A percentile compares a stretch with the other conserved stretches of the same genome.
Conservation (phyloP, 345 rosid genomes). For the Populus euphratica region DNA sequence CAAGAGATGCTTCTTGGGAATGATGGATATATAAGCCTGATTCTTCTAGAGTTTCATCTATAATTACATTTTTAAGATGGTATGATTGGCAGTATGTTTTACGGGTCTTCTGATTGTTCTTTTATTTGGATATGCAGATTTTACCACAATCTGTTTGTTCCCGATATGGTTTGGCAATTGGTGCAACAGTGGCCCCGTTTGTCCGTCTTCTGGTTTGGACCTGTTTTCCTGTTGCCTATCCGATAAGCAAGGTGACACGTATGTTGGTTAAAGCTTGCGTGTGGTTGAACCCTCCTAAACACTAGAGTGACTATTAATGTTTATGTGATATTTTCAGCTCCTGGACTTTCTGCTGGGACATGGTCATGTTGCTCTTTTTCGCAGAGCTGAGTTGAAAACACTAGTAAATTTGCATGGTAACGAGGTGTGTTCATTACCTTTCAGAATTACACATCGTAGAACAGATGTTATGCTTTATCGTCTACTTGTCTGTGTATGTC, state of each 20-base stretch:
- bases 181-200: constrained; percentile 78
- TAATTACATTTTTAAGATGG: not conserved
- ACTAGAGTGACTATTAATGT: not conserved
- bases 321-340: constrained; percentile 44
- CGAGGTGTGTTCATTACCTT: constrained; percentile 51
- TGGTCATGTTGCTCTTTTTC: constrained; percentile 82
- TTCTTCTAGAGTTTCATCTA: not conserved
- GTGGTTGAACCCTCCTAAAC: not conserved
- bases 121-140: constrained; percentile 48
- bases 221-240: constrained; percentile 90
- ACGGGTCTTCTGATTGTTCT: constrained; percentile 7
- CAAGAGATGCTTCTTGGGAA: not conserved
- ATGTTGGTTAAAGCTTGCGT: constrained; percentile 6
- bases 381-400: constrained; percentile 99
- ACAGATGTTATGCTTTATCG: not conserved
- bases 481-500: not conserved
- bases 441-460: not conserved
- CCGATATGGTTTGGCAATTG: constrained; percentile 90
- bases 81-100: not conserved
- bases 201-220: constrained; percentile 85
- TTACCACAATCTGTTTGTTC: constrained; percentile 93
- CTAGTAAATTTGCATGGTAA: constrained; percentile 92
- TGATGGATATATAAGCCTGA: not conserved
- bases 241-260: constrained; percentile 82
- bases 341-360: constrained; percentile 82